phyloP scores from a whole-genome alignment of 352 stramenopile genomes.

The Blastocystis sp. region DNA sequence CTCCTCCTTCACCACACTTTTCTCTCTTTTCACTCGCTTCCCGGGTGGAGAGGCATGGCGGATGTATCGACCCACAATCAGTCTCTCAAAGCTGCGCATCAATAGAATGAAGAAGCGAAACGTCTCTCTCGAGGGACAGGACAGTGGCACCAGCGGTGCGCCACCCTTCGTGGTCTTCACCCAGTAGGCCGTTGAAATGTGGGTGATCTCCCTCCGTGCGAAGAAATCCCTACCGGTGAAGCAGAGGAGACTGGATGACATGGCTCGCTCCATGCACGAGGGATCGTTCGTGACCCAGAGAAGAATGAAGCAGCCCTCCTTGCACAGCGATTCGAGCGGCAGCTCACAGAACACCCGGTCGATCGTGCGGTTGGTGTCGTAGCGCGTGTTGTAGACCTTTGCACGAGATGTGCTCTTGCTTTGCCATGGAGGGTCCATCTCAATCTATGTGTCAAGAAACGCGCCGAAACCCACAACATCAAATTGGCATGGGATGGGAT shows the following conservation, averaged over 20 bases:
- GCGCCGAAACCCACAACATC: neutral
- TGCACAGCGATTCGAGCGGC: neutral
- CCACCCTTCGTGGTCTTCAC: constrained; percentile 37
- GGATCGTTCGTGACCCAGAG: constrained; percentile 62
- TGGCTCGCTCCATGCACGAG: constrained; percentile 9
- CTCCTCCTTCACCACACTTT: neutral
- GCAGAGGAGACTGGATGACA: neutral
- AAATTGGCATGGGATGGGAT: neutral
- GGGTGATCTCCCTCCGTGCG: constrained; percentile 11
- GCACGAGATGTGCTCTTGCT: constrained; percentile 46
- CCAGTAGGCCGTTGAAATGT: constrained; percentile 46
- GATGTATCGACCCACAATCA: constrained; percentile 28
- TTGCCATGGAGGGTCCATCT: constrained; percentile 59
- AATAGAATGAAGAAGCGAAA: neutral
- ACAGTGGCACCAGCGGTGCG: constrained; percentile 36
- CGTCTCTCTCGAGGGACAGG: constrained; percentile 46
- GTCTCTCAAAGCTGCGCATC: constrained; percentile 21
- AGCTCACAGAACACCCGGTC: neutral
- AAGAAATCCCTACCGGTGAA: constrained; percentile 40
- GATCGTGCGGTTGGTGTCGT: neutral
- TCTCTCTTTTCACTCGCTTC: neutral
- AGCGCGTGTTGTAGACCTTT: constrained; percentile 7
- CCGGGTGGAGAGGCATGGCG: too few relatives aligned
- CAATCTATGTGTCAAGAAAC: neutral
- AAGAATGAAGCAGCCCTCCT: constrained; percentile 59